phyloP scores from a whole-genome alignment of 2,329 filamentous ascomycete species.

The Diaporthe sp. region DNA sequence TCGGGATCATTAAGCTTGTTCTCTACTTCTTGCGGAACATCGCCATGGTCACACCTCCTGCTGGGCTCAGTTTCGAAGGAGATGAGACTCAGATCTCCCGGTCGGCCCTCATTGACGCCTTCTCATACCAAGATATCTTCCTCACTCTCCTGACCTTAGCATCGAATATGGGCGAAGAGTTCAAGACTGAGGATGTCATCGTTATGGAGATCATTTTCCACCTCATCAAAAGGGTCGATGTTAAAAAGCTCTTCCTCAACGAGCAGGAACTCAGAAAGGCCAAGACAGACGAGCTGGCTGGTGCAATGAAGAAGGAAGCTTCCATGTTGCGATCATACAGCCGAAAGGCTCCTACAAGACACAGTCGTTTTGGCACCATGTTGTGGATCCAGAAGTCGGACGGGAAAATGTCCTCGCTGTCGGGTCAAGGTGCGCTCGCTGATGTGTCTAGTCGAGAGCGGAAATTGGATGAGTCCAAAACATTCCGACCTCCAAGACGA shows the following conservation, averaged over 20 bases:
- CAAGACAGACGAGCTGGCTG: slow-evolving; percentile 78
- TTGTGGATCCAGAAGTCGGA: slow-evolving; percentile 93
- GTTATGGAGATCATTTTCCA: slow-evolving; percentile 94
- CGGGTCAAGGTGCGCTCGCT: slow-evolving; percentile 86
- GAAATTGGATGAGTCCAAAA: slow-evolving; percentile 93
- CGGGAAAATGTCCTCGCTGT: slow-evolving; percentile 85
- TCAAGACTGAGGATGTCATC: slow-evolving; percentile 87
- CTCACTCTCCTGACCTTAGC: slow-evolving; percentile 85
- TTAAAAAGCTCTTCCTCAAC: slow-evolving; percentile 86
- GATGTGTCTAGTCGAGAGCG: slow-evolving; percentile 78
- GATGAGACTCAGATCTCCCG: slow-evolving; percentile 91
- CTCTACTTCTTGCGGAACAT: slow-evolving; percentile 92
- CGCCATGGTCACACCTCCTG: slow-evolving; percentile 81
- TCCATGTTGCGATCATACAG: slow-evolving; percentile 83
- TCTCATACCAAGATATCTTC: slow-evolving; percentile 91
- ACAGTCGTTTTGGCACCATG: slow-evolving; percentile 97
- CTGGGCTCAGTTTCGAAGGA: slow-evolving; percentile 80
- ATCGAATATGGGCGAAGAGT: slow-evolving; percentile 94
- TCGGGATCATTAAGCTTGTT: slow-evolving; percentile 91
- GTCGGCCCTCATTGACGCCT: slow-evolving; percentile 88
- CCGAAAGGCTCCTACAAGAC: slow-evolving; percentile 82
- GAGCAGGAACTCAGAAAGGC: slow-evolving; percentile 76
- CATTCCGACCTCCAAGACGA: slow-evolving; percentile 83
- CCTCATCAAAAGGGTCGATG: slow-evolving; percentile 88
- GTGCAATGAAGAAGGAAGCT: slow-evolving; percentile 83